Percentiles rank a stretch among this genome's conserved stretches.
phyloP scores from a whole-genome alignment of 2,329 filamentous ascomycete species.

The Fusarium fujikuroi region DNA sequence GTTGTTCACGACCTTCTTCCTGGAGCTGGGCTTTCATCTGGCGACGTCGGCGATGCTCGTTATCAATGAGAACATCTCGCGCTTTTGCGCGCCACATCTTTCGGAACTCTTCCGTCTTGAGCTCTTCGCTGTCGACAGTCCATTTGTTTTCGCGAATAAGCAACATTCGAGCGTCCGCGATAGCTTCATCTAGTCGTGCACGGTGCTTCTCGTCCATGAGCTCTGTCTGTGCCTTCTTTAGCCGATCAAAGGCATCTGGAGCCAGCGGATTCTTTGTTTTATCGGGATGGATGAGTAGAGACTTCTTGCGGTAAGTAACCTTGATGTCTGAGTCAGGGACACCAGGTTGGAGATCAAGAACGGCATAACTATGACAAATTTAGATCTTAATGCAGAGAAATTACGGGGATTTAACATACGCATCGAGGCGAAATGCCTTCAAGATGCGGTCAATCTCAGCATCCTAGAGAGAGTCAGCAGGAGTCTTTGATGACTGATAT shows the following conservation, averaged over 20 bases:
- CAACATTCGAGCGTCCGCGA: constrained; percentile 94
- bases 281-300: constrained; percentile 98
- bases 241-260: constrained; percentile 93
- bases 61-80: constrained; percentile 89
- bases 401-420: constrained; percentile 52
- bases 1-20: constrained; percentile 91
- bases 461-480: constrained; percentile 67
- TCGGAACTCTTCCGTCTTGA: constrained; percentile 84
- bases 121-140: constrained; percentile 87
- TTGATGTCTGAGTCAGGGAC: constrained; percentile 98
- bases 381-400: background rate
- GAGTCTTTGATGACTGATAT: constrained; percentile 7
- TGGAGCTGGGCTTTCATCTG: constrained; percentile 96
- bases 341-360: constrained; percentile 94
- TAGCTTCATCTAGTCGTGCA: constrained; percentile 87
- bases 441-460: constrained; percentile 95
- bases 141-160: constrained; percentile 95
- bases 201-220: constrained; percentile 96
- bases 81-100: constrained; percentile 91
- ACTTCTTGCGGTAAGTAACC: constrained; percentile 92
- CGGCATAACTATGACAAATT: constrained; percentile 75
- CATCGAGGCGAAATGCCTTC: constrained; percentile 82
- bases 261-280: constrained; percentile 92
- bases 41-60: constrained; percentile 83
- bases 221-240: constrained; percentile 93